Percentiles rank a stretch among this genome's conserved stretches.
Conservation (phyloP, 805 yeast species). For the Candida takata region DNA sequence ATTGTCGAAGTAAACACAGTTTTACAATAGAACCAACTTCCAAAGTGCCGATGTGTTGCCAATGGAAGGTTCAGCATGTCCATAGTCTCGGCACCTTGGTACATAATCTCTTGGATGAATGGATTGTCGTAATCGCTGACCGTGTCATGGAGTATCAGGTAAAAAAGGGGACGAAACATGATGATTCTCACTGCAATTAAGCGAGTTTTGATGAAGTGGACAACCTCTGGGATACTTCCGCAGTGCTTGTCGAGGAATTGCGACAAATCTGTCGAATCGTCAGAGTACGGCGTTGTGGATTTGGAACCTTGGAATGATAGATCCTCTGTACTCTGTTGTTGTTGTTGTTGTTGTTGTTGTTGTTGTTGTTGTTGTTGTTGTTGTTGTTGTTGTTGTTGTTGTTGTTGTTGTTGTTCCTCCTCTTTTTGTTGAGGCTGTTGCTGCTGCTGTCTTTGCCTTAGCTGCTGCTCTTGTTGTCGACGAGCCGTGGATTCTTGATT, state of each 20-base stretch:
- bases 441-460: background rate
- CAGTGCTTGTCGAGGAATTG: background rate
- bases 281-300: background rate
- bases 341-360: conserved; percentile 10
- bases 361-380: conserved; percentile 8
- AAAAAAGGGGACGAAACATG: conserved; percentile 18
- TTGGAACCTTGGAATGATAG: too few relatives aligned
- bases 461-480: conserved; percentile 1
- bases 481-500: background rate
- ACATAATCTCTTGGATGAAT: conserved; percentile 12
- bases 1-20: conserved; percentile 9
- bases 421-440: background rate
- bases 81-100: conserved; percentile 14
- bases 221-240: conserved; percentile 15
- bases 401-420: conserved; percentile 3
- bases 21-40: conserved; percentile 22
- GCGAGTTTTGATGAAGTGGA: conserved; percentile 18
- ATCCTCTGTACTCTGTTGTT: too few relatives aligned
- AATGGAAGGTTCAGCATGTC: conserved; percentile 17
- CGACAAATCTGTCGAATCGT: background rate
- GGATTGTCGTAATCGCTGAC: conserved; percentile 9
- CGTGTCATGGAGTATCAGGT: conserved; percentile 14
- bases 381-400: conserved; percentile 10
- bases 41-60: conserved; percentile 22
- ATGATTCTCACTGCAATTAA: conserved; percentile 16